phyloP scores from a whole-genome alignment of 169 alveolate genomes.

The Plasmodium coatneyi region DNA sequence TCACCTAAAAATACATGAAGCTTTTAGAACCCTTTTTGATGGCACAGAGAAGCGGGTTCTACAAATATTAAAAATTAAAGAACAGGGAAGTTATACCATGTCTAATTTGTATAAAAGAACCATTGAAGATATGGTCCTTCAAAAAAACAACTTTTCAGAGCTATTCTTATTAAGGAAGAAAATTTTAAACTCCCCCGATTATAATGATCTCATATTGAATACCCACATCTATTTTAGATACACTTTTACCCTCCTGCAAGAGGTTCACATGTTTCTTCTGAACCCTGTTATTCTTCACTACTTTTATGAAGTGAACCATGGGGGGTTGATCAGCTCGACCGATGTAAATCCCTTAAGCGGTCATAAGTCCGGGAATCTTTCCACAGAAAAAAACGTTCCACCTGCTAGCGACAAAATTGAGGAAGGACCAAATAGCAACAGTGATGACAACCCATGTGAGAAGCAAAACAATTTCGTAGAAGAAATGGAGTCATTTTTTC shows the following conservation, averaged over 20 bases:
- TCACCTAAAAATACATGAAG: neutral
- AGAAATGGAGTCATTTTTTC: constrained; percentile 25
- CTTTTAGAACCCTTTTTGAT: constrained; percentile 14
- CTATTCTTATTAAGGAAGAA: constrained; percentile 4
- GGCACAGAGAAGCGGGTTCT: constrained; percentile 41
- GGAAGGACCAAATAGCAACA: neutral
- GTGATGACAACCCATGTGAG: neutral
- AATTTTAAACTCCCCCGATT: constrained; percentile 31
- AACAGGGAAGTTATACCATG: constrained; percentile 6
- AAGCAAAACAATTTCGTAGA: neutral
- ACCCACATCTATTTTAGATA: constrained; percentile 40
- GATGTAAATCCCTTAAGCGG: neutral
- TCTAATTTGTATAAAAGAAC: constrained; percentile 19
- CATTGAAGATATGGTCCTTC: constrained; percentile 13
- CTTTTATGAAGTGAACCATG: constrained; percentile 40
- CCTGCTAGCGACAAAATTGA: neutral
- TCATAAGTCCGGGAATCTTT: neutral
- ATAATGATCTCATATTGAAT: constrained; percentile 45
- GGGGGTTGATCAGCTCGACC: neutral
- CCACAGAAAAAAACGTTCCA: neutral
- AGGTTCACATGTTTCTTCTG: constrained; percentile 8
- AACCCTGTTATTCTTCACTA: constrained; percentile 41
- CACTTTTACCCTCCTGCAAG: constrained; percentile 16
- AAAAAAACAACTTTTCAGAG: constrained; percentile 19
- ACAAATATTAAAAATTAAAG: constrained; percentile 10